These are phyloP conservation scores for Thermomucor indicae-seudaticae DNA, from an alignment of 371 early-diverging fungal genomes.

Conservation along the genomic window DNA sequence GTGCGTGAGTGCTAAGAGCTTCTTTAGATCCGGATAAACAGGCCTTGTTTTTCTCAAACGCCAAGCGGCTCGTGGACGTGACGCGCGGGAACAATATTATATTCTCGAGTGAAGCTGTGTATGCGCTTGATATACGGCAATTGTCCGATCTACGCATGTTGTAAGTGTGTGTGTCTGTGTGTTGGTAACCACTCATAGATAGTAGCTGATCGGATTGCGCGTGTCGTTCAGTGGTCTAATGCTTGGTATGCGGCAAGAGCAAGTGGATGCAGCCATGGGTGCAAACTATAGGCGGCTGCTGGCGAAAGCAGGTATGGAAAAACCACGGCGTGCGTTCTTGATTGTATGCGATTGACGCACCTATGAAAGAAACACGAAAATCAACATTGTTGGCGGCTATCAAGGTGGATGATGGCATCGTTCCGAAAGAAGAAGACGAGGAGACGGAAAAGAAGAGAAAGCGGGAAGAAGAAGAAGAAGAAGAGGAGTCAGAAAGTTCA, in stretches of 20 bases:
- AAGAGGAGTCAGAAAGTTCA: too few relatives aligned
- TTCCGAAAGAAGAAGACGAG: conserved; percentile 23
- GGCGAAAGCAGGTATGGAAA: conserved; percentile 34
- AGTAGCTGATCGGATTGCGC: not conserved
- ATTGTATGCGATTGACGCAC: not conserved
- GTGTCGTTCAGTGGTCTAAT: conserved; percentile 35
- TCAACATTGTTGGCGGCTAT: conserved; percentile 50
- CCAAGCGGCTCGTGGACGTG: conserved; percentile 70
- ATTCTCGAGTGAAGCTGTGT: conserved; percentile 75
- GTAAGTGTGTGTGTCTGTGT: conserved; percentile 35
- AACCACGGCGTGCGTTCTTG: not conserved
- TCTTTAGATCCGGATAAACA: not conserved
- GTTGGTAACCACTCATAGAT: not conserved
- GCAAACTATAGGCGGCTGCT: conserved; percentile 27
- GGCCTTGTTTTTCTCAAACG: conserved; percentile 63
- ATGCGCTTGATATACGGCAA: conserved; percentile 76
- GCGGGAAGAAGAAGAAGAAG: not conserved
- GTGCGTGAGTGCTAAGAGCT: not conserved
- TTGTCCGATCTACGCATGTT: conserved; percentile 85
- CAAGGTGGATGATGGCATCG: conserved; percentile 33
- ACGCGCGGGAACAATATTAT: conserved; percentile 88
- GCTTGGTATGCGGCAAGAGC: conserved; percentile 35
- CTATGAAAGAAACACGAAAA: conserved; percentile 51
- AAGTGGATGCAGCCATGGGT: conserved; percentile 28
- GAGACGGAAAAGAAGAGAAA: conserved; percentile 15